Evolutionary conservation across 495 filamentous ascomycete species (phyloP).

Genomic region (Penicillium angulare): DNA sequence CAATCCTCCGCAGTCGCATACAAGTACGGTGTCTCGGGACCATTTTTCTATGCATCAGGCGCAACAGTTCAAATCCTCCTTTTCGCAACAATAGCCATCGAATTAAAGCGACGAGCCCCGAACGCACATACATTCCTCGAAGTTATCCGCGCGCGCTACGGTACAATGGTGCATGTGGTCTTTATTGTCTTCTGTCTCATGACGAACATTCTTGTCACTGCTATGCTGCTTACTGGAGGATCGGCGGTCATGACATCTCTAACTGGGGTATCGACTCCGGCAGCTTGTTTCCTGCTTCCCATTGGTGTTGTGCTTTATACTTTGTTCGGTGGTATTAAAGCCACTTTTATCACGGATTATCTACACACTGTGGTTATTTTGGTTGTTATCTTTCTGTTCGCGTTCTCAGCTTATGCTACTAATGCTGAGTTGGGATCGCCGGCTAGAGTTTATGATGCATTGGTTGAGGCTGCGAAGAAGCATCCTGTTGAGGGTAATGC

Average conservation of each 20-base stretch:
- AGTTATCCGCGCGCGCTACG: slow-evolving; percentile 61
- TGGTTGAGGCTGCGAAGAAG: slow-evolving; percentile 63
- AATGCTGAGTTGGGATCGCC: slow-evolving; percentile 77
- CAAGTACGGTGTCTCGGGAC: slow-evolving; percentile 86
- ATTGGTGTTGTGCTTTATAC: slow-evolving; percentile 82
- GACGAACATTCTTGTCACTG: slow-evolving; percentile 83
- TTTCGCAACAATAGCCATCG: slow-evolving; percentile 91
- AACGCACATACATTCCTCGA: slow-evolving; percentile 89
- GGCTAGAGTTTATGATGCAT: slow-evolving; percentile 73
- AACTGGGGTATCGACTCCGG: slow-evolving; percentile 82
- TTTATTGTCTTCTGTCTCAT: slow-evolving; percentile 80
- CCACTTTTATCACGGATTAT: slow-evolving; percentile 73
- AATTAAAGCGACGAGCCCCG: slow-evolving; percentile 82
- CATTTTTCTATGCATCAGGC: slow-evolving; percentile 81
- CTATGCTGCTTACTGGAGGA: slow-evolving; percentile 91
- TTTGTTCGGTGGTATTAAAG: slow-evolving; percentile 77
- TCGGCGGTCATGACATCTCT: slow-evolving; percentile 81
- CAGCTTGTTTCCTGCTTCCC: slow-evolving; percentile 88
- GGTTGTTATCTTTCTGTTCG: slow-evolving; percentile 87
- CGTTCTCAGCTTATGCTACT: slow-evolving; percentile 81
- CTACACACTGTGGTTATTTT: slow-evolving; percentile 86
- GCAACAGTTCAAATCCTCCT: slow-evolving; percentile 68
- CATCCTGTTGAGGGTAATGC: slow-evolving; percentile 87
- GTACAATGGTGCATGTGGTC: slow-evolving; percentile 65
- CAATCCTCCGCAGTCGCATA: slow-evolving; percentile 91